Evolutionary conservation across 139 green algal species (phyloP).

Genomic region (Tetraselmis striata): DNA sequence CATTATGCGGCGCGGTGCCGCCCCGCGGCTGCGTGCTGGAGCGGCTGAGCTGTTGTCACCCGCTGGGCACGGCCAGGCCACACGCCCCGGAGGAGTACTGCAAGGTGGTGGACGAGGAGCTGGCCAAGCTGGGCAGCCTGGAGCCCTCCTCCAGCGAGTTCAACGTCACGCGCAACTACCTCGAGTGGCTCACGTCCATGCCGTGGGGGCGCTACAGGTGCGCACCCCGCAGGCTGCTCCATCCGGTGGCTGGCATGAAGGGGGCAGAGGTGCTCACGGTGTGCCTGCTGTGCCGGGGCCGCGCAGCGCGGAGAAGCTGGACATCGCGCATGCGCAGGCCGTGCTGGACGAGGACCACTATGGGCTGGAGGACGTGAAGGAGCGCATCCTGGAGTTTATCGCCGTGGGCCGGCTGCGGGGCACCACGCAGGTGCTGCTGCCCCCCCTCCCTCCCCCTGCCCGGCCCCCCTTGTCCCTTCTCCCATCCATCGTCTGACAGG

Average conservation of each 20-base stretch:
- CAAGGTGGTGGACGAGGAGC: slow-evolving; percentile 80
- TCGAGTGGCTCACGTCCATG: slow-evolving; percentile 92
- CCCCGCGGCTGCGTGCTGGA: too few species aligned
- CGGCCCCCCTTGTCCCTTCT: too few species aligned
- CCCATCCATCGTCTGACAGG: too few species aligned
- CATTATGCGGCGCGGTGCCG: background rate
- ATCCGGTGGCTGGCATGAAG: too few species aligned
- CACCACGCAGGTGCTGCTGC: slow-evolving; percentile 29
- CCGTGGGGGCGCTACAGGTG: slow-evolving; percentile 74
- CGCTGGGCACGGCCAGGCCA: too few species aligned
- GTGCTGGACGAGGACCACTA: slow-evolving; percentile 95
- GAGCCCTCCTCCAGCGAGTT: slow-evolving; percentile 89
- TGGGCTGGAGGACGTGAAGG: slow-evolving; percentile 91
- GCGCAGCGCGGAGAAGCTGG: slow-evolving; percentile 67
- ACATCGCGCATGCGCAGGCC: slow-evolving; percentile 66
- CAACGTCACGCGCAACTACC: slow-evolving; percentile 94
- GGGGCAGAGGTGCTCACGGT: too few species aligned
- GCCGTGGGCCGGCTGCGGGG: slow-evolving; percentile 78
- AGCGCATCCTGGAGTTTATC: slow-evolving; percentile 97
- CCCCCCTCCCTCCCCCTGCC: too few species aligned
- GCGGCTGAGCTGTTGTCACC: too few species aligned
- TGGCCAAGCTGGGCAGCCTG: slow-evolving; percentile 82
- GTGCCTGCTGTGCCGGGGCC: too few species aligned
- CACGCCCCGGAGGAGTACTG: slow-evolving; percentile 28
- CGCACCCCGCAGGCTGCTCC: too few species aligned